Evolutionary conservation across 495 filamentous ascomycete species (phyloP), one percentile per base, ranked within the genome.

Genomic region (Penicillium riverlandense): DNA sequence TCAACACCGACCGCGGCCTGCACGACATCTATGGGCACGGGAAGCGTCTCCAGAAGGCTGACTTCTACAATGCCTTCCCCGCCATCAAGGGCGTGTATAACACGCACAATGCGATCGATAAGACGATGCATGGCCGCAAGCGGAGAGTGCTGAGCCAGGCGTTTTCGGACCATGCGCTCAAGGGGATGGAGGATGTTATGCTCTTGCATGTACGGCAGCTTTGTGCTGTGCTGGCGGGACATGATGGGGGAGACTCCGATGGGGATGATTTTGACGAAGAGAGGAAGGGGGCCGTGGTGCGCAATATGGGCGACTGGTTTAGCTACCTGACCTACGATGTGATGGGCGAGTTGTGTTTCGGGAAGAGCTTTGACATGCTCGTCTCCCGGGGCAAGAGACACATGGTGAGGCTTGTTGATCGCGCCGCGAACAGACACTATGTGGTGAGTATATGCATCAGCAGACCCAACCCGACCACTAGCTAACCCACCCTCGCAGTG

Each of bases 301-400:
- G 67, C 11, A 75, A 77, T 43, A 70, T 77, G 66, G 71, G 63
- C 1, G 55, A 71, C 35, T 70, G 69, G 69, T 73, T 76, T 45
- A 70, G 67, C 14, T 77, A 73, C 46, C 55, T 78, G 37, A 75
- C 75, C 2, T 78, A 72, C 43, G 70, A 74, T 53, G 66, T 74
- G 5, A 69, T 74, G 70, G 71, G 71, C 1, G 74, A 77, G 53
- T 44, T 76, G 10, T 71, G 74, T 38, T 77, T 77, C 52, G 72
- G 72, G 1, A 74, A 69, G 50, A 75, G 71, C 37, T 75, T 76
- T 43, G 62, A 78, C 48, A 72, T 74, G 83, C 66, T 91, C 37
- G 73, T 68, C 39, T 57, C 66, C 9, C 59, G 67, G 32, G 53
- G 55, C 2, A 58, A 55, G 38, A 45, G 70, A 40, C 60, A 69